Evolutionary conservation across 2,329 filamentous ascomycete genomes (phyloP).

Genomic region (Neonectria neomacrospora): DNA sequence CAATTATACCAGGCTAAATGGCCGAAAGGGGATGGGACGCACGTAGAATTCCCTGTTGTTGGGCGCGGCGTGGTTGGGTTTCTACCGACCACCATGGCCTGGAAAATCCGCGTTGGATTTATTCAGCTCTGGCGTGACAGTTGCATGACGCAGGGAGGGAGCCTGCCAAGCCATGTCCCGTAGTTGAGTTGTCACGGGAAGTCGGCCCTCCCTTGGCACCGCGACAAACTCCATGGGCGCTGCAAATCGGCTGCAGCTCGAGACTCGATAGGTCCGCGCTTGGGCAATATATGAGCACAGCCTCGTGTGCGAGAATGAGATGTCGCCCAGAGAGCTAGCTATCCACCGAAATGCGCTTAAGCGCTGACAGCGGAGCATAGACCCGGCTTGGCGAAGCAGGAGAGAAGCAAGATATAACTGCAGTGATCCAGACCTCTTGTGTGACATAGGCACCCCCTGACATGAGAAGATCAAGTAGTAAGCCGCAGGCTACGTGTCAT

Average conservation of each 20-base stretch:
- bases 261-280: slow-evolving; percentile 11
- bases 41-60: background rate
- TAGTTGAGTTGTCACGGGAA: slow-evolving; percentile 28
- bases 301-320: background rate
- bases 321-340: background rate
- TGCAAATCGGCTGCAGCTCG: slow-evolving; percentile 11
- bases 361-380: slow-evolving; percentile 3
- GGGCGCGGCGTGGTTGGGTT: slow-evolving; percentile 12
- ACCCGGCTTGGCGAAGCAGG: slow-evolving; percentile 23
- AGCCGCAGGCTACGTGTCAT: slow-evolving; percentile 28
- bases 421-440: background rate
- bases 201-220: slow-evolving; percentile 39
- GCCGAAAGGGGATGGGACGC: background rate
- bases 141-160: slow-evolving; percentile 24
- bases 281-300: slow-evolving; percentile 12
- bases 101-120: background rate
- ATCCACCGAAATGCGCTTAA: background rate
- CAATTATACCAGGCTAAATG: slow-evolving; percentile 2
- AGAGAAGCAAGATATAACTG: background rate
- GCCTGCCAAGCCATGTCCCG: slow-evolving; percentile 19
- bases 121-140: slow-evolving; percentile 21
- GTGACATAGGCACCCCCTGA: slow-evolving; percentile 17
- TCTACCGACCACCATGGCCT: too few relatives aligned
- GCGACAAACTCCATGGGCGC: slow-evolving; percentile 30
- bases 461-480: background rate